A percentile compares a stretch with the other conserved stretches of the same genome.
Evolutionary conservation across 2,329 filamentous ascomycete species (phyloP).

Genomic region (Alternaria rosae): DNA sequence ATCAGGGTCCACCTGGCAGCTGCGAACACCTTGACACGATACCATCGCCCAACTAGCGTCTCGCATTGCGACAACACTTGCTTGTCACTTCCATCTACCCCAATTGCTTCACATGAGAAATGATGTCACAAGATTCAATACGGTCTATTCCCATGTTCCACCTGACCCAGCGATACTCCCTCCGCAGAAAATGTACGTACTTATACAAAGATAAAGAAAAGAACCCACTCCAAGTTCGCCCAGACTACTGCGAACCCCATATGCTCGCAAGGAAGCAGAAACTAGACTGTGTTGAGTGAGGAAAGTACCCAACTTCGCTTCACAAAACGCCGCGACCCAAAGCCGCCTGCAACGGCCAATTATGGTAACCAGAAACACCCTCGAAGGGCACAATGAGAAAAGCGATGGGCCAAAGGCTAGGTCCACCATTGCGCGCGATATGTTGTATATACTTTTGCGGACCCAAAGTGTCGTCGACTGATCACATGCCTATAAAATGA

Average conservation of each 20-base stretch:
- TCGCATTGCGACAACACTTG: neutral
- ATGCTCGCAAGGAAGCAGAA: conserved; percentile 20
- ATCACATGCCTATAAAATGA: conserved; percentile 61
- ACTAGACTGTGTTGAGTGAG: conserved; percentile 8
- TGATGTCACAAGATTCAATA: neutral
- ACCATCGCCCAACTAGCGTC: neutral
- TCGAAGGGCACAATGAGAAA: neutral
- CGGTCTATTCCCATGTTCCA: conserved; percentile 19
- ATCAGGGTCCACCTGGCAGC: conserved; percentile 16
- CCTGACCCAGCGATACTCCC: conserved; percentile 6
- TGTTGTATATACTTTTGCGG: conserved; percentile 4
- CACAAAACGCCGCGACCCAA: conserved; percentile 8
- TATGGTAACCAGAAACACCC: conserved; percentile 6
- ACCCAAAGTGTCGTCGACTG: neutral
- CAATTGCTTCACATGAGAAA: neutral
- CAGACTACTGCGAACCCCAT: conserved; percentile 9
- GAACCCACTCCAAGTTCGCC: conserved; percentile 6
- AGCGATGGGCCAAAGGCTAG: neutral
- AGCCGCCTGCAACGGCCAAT: conserved; percentile 7
- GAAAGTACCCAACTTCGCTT: conserved; percentile 5
- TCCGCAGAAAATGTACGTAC: conserved; percentile 14
- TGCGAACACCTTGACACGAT: conserved; percentile 7
- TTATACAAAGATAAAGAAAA: conserved; percentile 21
- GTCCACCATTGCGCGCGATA: neutral
- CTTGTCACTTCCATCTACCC: neutral